Percentiles rank a stretch among this genome's conserved stretches.
phyloP scores from a whole-genome alignment of 2,329 filamentous ascomycete genomes.

The Fusarium drepaniforme region DNA sequence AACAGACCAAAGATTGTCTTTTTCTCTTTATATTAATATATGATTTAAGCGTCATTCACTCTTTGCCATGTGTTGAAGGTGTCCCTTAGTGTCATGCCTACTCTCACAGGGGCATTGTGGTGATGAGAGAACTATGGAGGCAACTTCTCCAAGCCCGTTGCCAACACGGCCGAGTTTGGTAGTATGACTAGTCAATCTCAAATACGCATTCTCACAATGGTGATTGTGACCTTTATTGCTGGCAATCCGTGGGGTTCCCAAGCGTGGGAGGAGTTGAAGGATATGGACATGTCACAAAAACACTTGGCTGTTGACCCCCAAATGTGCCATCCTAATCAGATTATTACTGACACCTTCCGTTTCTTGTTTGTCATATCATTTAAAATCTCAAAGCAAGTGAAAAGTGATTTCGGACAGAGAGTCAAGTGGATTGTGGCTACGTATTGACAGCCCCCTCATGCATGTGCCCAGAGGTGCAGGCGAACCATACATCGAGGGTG shows the following conservation, averaged over 20 bases:
- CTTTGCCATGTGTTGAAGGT: not conserved
- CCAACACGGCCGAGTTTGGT: not conserved
- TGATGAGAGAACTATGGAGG: not conserved
- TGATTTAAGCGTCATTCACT: slow-evolving; percentile 7
- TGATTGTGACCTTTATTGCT: not conserved
- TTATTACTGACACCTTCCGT: not conserved
- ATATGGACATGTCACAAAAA: not conserved
- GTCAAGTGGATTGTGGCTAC: not conserved
- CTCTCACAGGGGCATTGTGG: not conserved
- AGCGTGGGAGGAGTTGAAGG: not conserved
- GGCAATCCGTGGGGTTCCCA: not conserved
- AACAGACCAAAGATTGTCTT: slow-evolving; percentile 1
- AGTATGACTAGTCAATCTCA: not conserved
- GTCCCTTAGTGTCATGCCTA: slow-evolving; percentile 16
- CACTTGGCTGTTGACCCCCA: not conserved
- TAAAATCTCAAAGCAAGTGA: not conserved
- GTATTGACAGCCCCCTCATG: not conserved
- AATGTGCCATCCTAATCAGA: not conserved
- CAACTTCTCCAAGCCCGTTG: not conserved
- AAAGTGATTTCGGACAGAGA: not conserved
- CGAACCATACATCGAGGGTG: not conserved
- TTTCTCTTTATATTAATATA: slow-evolving; percentile 9
- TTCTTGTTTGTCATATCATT: not conserved
- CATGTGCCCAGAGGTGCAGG: not conserved
- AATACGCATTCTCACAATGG: not conserved